These are phyloP conservation scores for Myriosclerotinia duriaeana DNA, from an alignment of 2,329 filamentous ascomycete genomes.

Conservation along the genomic window DNA sequence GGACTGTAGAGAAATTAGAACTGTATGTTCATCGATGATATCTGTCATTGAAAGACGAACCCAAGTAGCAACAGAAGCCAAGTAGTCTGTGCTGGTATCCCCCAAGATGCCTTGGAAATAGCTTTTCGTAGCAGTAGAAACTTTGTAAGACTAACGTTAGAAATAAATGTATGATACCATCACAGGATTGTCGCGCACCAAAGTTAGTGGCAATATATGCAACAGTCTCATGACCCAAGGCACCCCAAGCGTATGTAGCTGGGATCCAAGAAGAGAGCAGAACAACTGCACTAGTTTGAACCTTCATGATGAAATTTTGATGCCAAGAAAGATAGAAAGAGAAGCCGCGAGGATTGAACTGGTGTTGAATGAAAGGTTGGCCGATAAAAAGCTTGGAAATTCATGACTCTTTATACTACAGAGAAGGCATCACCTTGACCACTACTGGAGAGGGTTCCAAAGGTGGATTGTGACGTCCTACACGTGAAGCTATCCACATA, in stretches of 20 bases:
- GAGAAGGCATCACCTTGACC: background rate
- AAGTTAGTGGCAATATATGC: conserved; percentile 63
- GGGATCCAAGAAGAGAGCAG: conserved; percentile 30
- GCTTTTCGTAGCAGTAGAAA: conserved; percentile 55
- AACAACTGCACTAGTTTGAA: conserved; percentile 21
- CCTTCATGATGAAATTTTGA: conserved; percentile 19
- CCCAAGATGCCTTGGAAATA: conserved; percentile 59
- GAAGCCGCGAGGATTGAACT: background rate
- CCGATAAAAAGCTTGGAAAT: conserved; percentile 7
- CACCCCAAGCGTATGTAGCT: conserved; percentile 34
- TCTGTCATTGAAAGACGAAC: conserved; percentile 20
- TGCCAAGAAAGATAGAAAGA: background rate
- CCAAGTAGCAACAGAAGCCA: conserved; percentile 65
- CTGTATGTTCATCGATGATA: background rate
- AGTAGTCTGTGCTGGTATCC: conserved; percentile 56
- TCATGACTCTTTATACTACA: conserved; percentile 12
- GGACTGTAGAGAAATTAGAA: conserved; percentile 41
- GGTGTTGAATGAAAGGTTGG: background rate
- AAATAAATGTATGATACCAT: background rate
- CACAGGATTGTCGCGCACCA: conserved; percentile 23
- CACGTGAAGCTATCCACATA: conserved; percentile 6
- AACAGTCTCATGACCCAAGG: conserved; percentile 63
- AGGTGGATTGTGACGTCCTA: background rate
- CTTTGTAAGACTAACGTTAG: conserved; percentile 32
- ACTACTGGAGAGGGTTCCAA: background rate